These are phyloP conservation scores for Mallotus nudiflorus DNA, from an alignment of 345 rosid species.

Conservation along the genomic window DNA sequence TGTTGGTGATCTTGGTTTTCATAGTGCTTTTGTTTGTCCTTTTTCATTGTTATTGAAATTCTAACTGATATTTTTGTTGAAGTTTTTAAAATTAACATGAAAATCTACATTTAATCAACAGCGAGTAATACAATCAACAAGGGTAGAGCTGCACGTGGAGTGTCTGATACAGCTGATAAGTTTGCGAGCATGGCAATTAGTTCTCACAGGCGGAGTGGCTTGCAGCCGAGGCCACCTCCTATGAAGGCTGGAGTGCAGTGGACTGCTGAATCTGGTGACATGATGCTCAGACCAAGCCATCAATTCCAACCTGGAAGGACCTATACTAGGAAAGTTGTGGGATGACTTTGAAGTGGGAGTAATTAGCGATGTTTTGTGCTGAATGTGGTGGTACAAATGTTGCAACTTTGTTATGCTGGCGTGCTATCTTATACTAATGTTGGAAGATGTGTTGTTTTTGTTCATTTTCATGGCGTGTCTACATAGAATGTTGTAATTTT, in stretches of 20 bases:
- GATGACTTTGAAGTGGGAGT: slow-evolving; percentile 24
- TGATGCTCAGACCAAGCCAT: slow-evolving; percentile 51
- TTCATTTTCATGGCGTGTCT: no score
- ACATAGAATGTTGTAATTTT: no score
- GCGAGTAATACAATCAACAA: slow-evolving; percentile 34
- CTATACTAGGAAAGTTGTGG: slow-evolving; percentile 50
- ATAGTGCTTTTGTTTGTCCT: no score
- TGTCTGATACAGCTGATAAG: slow-evolving; percentile 49
- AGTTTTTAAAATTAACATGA: not conserved
- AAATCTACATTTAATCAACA: slow-evolving; percentile 10
- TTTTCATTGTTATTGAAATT: not conserved
- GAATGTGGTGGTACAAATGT: no score
- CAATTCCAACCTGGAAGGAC: slow-evolving; percentile 44
- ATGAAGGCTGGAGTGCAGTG: slow-evolving; percentile 74
- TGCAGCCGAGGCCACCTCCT: slow-evolving; percentile 41
- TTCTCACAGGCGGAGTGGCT: slow-evolving; percentile 35
- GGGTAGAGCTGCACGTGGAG: slow-evolving; percentile 41
- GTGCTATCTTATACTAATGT: no score
- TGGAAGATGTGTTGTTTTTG: no score
- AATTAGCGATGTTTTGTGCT: no score
- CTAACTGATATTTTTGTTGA: not conserved
- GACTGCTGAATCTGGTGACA: slow-evolving; percentile 47
- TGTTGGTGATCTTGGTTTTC: no score
- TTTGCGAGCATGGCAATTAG: slow-evolving; percentile 50
- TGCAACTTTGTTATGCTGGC: no score